Percentiles rank a stretch among this genome's conserved stretches.
Conservation (phyloP, 2,329 filamentous ascomycete species). For the Aspergillus eucalypticola region DNA sequence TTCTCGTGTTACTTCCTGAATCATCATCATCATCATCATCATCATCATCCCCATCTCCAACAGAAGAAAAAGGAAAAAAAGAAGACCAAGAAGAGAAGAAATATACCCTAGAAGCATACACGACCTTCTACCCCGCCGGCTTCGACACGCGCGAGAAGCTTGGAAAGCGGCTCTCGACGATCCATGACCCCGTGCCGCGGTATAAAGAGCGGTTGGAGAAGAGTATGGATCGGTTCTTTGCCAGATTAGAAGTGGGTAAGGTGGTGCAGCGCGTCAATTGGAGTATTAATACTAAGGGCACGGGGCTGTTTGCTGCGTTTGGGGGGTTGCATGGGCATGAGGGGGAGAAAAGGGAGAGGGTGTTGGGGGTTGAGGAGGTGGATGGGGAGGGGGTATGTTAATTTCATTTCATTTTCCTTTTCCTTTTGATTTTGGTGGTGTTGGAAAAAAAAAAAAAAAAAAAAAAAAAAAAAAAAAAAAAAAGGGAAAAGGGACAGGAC, state of each 20-base stretch:
- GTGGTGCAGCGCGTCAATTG: constrained; percentile 59
- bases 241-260: constrained; percentile 53
- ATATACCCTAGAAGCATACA: constrained; percentile 60
- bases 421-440: background rate
- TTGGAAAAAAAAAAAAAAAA: too few relatives aligned
- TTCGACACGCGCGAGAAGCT: constrained; percentile 61
- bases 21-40: constrained; percentile 3
- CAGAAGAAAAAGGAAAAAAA: constrained; percentile 9
- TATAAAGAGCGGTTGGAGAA: constrained; percentile 58
- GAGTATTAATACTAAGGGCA: constrained; percentile 41
- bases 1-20: constrained; percentile 58
- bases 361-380: constrained; percentile 37
- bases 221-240: constrained; percentile 65
- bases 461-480: too few relatives aligned
- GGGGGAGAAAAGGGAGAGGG: constrained; percentile 15
- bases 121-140: constrained; percentile 58
- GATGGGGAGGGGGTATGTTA: constrained; percentile 47
- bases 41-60: constrained; percentile 10
- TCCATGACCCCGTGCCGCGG: constrained; percentile 61
- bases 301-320: constrained; percentile 44
- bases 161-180: constrained; percentile 52
- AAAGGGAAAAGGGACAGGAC: too few relatives aligned
- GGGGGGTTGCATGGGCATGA: constrained; percentile 34
- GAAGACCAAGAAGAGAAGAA: constrained; percentile 33
- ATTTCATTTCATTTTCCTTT: background rate